phyloP scores from a whole-genome alignment of 2,329 filamentous ascomycete species.

The Davidsoniella australis region DNA sequence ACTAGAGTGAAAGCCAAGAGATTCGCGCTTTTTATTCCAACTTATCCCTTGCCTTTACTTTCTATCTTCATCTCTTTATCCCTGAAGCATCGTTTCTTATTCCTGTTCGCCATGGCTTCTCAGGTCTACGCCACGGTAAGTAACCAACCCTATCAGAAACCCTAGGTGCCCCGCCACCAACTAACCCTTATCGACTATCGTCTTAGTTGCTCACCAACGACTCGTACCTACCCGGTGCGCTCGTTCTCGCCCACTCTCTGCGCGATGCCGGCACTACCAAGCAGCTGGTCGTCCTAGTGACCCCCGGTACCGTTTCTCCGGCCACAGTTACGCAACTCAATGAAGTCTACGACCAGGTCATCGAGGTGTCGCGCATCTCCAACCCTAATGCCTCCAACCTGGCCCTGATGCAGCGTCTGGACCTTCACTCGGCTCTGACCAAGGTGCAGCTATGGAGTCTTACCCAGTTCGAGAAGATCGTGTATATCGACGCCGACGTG shows the following conservation, averaged over 20 bases:
- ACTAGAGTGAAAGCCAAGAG: not conserved
- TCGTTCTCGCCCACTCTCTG: constrained; percentile 85
- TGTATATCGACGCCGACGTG: constrained; percentile 88
- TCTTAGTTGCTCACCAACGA: constrained; percentile 60
- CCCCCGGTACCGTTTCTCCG: constrained; percentile 57
- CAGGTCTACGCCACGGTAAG: constrained; percentile 9
- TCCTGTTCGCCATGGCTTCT: constrained; percentile 7
- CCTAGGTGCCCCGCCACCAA: not conserved
- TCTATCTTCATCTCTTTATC: not conserved
- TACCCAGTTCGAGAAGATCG: constrained; percentile 75
- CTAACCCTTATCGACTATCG: not conserved
- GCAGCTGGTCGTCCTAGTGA: constrained; percentile 73
- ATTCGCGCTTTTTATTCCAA: not conserved
- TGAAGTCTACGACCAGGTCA: constrained; percentile 74
- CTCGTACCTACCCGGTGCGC: constrained; percentile 64
- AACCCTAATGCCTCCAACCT: constrained; percentile 69
- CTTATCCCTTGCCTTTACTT: not conserved
- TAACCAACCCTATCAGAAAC: not conserved
- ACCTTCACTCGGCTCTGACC: constrained; percentile 84
- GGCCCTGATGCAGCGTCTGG: constrained; percentile 76
- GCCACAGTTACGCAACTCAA: constrained; percentile 67
- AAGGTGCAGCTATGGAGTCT: constrained; percentile 93
- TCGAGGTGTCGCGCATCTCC: constrained; percentile 64
- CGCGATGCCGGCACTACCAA: constrained; percentile 77
- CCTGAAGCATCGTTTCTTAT: constrained; percentile 3